Evolutionary conservation across 352 stramenopile species (phyloP).

Genomic region (Phytopythium boreale): DNA sequence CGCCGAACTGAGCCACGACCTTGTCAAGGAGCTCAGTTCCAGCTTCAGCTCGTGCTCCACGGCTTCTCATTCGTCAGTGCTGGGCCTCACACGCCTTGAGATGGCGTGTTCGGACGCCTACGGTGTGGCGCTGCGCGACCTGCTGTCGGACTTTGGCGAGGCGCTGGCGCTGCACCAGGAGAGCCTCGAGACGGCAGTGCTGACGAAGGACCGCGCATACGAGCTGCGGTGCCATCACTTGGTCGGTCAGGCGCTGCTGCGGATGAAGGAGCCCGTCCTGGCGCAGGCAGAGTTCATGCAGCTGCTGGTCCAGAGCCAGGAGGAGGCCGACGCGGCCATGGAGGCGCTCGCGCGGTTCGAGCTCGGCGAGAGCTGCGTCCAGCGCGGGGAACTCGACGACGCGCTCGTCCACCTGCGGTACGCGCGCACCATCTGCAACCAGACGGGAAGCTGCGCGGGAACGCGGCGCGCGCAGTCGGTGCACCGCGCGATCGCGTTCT

Average conservation of each 20-base stretch:
- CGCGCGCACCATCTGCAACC: conserved; percentile 41
- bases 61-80: not conserved
- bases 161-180: conserved; percentile 45
- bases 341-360: conserved; percentile 50
- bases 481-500: conserved; percentile 54
- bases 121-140: conserved; percentile 30
- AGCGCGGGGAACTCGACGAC: conserved; percentile 30
- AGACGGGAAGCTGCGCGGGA: conserved; percentile 31
- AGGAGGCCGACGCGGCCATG: conserved; percentile 33
- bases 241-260: conserved; percentile 30
- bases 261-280: conserved; percentile 33
- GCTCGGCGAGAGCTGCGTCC: conserved; percentile 40
- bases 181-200: conserved; percentile 35
- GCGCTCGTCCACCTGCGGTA: conserved; percentile 36
- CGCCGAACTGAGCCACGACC: conserved; percentile 38
- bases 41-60: conserved; percentile 7
- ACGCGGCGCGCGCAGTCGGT: conserved; percentile 41
- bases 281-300: conserved; percentile 38
- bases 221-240: conserved; percentile 40
- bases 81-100: conserved; percentile 27
- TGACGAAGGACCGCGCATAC: conserved; percentile 32
- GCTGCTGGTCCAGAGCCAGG: conserved; percentile 33
- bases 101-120: conserved; percentile 45
- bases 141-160: conserved; percentile 29
- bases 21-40: conserved; percentile 28